phyloP scores from a whole-genome alignment of 2,329 filamentous ascomycete genomes.

The Sordariomycetes sp. region DNA sequence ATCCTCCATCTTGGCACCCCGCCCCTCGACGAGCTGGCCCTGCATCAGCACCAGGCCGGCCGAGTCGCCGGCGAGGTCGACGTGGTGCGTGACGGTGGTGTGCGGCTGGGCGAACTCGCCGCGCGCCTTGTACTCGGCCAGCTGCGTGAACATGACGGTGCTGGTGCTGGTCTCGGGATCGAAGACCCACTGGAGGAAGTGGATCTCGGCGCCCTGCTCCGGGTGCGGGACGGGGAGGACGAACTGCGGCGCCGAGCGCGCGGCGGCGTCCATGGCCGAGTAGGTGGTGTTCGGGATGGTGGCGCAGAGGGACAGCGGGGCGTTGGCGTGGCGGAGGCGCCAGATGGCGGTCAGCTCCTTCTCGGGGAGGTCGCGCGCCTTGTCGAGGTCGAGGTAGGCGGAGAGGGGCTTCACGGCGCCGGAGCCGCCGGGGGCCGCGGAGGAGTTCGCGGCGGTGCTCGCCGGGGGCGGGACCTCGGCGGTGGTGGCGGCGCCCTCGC shows the following conservation, averaged over 20 bases:
- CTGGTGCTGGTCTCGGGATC: constrained; percentile 53
- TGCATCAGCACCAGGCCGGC: constrained; percentile 80
- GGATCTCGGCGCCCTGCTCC: constrained; percentile 70
- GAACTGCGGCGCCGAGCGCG: constrained; percentile 73
- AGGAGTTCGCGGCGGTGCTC: constrained; percentile 17
- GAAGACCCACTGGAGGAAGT: constrained; percentile 95
- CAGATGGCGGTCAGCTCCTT: constrained; percentile 83
- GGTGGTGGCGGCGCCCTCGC: constrained; percentile 7
- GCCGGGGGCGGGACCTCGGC: constrained; percentile 6
- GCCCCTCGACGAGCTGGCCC: constrained; percentile 64
- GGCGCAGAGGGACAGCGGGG: constrained; percentile 71
- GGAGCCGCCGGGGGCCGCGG: constrained; percentile 18
- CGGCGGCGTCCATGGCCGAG: constrained; percentile 57
- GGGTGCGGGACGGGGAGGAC: constrained; percentile 73
- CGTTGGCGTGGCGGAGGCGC: constrained; percentile 73
- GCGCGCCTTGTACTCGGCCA: constrained; percentile 85
- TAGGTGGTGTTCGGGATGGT: constrained; percentile 68
- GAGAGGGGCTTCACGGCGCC: constrained; percentile 32
- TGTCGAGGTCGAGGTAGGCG: constrained; percentile 64
- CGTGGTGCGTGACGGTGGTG: constrained; percentile 86
- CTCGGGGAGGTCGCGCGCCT: constrained; percentile 59
- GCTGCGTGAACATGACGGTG: constrained; percentile 83
- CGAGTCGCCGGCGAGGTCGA: constrained; percentile 57
- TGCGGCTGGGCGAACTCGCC: constrained; percentile 87
- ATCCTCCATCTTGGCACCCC: constrained; percentile 68